phyloP scores from a whole-genome alignment of 257 asterid species.

The Henckelia pumila region DNA sequence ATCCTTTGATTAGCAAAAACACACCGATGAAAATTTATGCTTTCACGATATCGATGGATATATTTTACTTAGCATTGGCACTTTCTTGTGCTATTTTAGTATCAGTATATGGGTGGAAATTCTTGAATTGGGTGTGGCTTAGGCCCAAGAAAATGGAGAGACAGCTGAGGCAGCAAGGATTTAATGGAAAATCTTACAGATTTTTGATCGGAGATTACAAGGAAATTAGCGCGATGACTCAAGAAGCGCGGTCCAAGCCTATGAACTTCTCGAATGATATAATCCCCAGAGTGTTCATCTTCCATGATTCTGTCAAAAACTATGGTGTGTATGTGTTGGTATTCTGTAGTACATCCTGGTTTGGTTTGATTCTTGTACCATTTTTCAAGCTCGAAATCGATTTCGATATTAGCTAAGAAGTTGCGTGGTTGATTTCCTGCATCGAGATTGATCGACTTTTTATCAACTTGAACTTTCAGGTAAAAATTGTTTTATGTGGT shows the following conservation, averaged over 20 bases:
- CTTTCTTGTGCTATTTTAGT: constrained; percentile 11
- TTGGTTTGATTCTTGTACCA: background rate
- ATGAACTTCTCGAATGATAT: constrained; percentile 38
- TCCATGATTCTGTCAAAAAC: constrained; percentile 13
- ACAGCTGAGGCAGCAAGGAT: constrained; percentile 35
- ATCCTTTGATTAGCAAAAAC: no score
- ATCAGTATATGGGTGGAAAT: constrained; percentile 22
- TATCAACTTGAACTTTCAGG: constrained; percentile 23
- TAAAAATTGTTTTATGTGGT: constrained; percentile 30
- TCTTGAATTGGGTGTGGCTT: constrained; percentile 40
- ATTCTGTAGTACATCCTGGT: background rate
- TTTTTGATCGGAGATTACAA: constrained; percentile 36
- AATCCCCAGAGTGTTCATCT: constrained; percentile 33
- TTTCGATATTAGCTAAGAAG: background rate
- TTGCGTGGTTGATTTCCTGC: no score
- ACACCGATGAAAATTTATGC: background rate
- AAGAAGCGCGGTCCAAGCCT: constrained; percentile 34
- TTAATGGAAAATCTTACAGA: constrained; percentile 37
- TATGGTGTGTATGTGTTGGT: constrained; percentile 28
- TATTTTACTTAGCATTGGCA: constrained; percentile 11
- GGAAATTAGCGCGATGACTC: constrained; percentile 18
- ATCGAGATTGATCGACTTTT: background rate
- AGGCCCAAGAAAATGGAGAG: constrained; percentile 36
- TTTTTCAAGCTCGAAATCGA: background rate
- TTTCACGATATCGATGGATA: constrained; percentile 27